phyloP scores from a whole-genome alignment of 768 basidiomycete species.

The Favolaschia claudopus region DNA sequence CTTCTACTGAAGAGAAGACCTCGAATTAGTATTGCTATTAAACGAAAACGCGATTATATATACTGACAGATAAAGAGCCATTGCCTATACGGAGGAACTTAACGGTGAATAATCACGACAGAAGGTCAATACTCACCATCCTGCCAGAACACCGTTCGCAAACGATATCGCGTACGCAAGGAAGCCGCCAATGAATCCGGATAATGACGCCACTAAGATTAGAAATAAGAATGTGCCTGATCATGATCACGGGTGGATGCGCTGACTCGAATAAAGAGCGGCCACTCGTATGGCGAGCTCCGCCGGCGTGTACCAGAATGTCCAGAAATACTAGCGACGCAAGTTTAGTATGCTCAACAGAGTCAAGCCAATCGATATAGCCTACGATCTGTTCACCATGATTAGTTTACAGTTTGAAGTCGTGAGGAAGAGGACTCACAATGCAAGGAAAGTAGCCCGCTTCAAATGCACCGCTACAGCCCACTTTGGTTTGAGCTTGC shows the following conservation, averaged over 20 bases:
- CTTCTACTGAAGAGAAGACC: constrained; percentile 23
- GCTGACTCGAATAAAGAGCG: constrained; percentile 29
- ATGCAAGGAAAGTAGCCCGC: constrained; percentile 31
- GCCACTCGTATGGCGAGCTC: constrained; percentile 30
- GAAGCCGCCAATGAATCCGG: constrained; percentile 32
- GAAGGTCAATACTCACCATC: constrained; percentile 21
- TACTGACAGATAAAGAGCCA: constrained; percentile 40
- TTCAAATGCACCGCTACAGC: constrained; percentile 20
- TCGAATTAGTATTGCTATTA: constrained; percentile 18
- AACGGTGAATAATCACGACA: not conserved
- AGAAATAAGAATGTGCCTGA: not conserved
- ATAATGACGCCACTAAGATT: constrained; percentile 9
- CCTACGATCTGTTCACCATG: constrained; percentile 16
- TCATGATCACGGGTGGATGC: not conserved
- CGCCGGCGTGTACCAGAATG: constrained; percentile 33
- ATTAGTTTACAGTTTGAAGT: no score
- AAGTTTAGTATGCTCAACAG: no score
- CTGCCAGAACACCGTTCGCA: constrained; percentile 23
- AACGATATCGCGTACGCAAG: constrained; percentile 30
- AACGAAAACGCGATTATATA: no score
- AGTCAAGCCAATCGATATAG: no score
- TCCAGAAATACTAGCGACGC: constrained; percentile 24
- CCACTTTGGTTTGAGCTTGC: no score
- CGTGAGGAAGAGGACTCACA: not conserved
- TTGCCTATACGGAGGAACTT: not conserved